Evolutionary conservation across 495 filamentous ascomycete species (phyloP), one percentile per base, ranked within the genome.

Genomic region (Aspergillus heteromorphus): DNA sequence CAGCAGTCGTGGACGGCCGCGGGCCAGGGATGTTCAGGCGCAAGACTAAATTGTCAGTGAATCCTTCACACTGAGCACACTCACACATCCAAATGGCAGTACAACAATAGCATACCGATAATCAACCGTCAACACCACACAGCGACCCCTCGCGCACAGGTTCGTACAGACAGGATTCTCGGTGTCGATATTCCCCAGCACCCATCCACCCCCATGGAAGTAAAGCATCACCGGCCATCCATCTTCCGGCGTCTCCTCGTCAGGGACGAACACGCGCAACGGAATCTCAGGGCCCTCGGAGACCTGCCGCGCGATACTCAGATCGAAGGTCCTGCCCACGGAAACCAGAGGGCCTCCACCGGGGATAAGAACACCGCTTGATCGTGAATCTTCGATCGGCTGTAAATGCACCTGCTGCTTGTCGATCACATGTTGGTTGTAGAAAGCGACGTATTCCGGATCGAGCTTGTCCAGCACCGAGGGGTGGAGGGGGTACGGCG

Each of bases 121-220:
- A 54, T 83, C 79, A 2, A 81, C 78, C 6, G 73, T 75, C 11
- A 83, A 66, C 14, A 82, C 79, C 1, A 82, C 78, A 51, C 74
- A 78, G 16, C 70, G 71, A 1, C 70, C 73, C 19, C 78, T 65
- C 23, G 64, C 65, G 53, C 79, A 82, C 11, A 83, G 60, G 57
- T 83, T 76, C 38, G 76, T 75, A 49, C 77, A 80, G n/a, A 83
- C 77, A 19, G 73, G 71, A 49, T 82, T 83, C 65, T 82, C 79
- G 1, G 80, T 82, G 41, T 82, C 72, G 38, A 83, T 81, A 38
- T 77, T 80, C 0, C 80, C 80, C 41, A 83, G 54, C 9, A 83
- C 80, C 80, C 80, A 83, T 10, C 80, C 80, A 3, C 79, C 80
- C 13, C 81, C 81, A 53, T 84, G 81, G 59, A 79, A 77, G 57